Percentiles rank a stretch among this genome's conserved stretches.
These are phyloP conservation scores for Chalaropsis ovoidea DNA, from an alignment of 2,329 filamentous ascomycete genomes.

Conservation along the genomic window DNA sequence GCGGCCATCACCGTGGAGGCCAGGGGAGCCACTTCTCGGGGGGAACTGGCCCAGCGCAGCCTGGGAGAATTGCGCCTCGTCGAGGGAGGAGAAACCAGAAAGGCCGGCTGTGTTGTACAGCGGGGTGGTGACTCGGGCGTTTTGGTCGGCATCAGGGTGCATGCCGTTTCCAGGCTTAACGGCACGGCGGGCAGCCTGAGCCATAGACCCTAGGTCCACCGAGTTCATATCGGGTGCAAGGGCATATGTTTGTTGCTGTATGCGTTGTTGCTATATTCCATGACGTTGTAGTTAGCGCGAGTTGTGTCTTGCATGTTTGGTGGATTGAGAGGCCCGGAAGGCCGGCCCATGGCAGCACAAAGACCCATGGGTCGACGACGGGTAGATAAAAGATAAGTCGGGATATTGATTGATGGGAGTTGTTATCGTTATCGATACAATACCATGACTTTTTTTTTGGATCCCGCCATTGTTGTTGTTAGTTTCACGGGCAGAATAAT, in stretches of 20 bases:
- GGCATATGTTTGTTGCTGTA: conserved; percentile 23
- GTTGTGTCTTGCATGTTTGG: neutral
- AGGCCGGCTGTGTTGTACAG: conserved; percentile 60
- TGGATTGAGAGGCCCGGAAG: neutral
- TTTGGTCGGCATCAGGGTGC: conserved; percentile 17
- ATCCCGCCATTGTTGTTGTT: conserved; percentile 7
- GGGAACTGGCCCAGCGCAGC: conserved; percentile 41
- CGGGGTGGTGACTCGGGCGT: conserved; percentile 8
- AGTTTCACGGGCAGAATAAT: conserved; percentile 8
- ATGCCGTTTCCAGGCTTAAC: conserved; percentile 20
- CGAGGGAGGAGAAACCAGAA: conserved; percentile 69
- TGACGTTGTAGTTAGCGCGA: conserved; percentile 3
- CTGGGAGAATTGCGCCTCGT: conserved; percentile 57
- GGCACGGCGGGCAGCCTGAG: conserved; percentile 21
- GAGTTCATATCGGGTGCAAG: conserved; percentile 23
- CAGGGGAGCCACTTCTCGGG: conserved; percentile 46
- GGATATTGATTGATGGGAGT: neutral
- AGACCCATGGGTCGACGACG: neutral
- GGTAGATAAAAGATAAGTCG: conserved; percentile 16
- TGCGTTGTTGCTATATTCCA: conserved; percentile 21
- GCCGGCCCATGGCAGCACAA: neutral
- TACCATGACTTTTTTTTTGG: neutral
- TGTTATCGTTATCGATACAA: conserved; percentile 22
- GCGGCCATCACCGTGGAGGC: conserved; percentile 50
- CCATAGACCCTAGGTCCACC: conserved; percentile 22